phyloP scores from a whole-genome alignment of 495 filamentous ascomycete species.

The Pseudoneurospora amorphoporcata region DNA sequence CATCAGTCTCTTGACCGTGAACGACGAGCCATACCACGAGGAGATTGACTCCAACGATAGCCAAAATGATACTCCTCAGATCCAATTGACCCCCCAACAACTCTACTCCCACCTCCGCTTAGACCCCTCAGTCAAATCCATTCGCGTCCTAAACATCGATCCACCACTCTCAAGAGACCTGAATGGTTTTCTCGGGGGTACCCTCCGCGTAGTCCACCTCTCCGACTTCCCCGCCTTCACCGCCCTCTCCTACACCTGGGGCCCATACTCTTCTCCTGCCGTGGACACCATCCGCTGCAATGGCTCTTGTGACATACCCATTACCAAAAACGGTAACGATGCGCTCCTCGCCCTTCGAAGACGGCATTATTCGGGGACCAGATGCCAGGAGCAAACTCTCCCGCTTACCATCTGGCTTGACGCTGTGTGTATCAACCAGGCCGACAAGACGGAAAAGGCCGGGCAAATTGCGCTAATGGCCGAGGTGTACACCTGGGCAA shows the following conservation, averaged over 20 bases:
- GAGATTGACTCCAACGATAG: background rate
- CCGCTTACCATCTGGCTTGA: background rate
- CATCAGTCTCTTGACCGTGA: background rate
- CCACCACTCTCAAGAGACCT: background rate
- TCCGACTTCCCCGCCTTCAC: slow-evolving; percentile 6
- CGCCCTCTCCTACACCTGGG: slow-evolving; percentile 15
- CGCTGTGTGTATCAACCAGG: background rate
- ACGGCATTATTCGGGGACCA: background rate
- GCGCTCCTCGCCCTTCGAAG: background rate
- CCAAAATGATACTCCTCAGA: background rate
- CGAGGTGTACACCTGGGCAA: background rate
- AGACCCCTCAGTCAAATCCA: background rate
- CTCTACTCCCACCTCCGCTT: background rate
- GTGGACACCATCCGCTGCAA: background rate
- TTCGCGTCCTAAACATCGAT: slow-evolving; percentile 6
- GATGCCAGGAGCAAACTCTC: background rate
- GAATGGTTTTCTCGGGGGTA: background rate
- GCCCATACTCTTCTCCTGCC: background rate
- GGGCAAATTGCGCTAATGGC: background rate
- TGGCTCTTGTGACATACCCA: background rate
- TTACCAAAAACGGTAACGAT: background rate
- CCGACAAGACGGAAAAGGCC: background rate
- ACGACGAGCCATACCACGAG: background rate
- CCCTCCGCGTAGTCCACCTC: slow-evolving; percentile 1
- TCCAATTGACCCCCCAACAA: background rate